Base-by-base conservation (phyloP, 495 filamentous ascomycete genomes). In the Annulohypoxylon moriforme region DNA sequence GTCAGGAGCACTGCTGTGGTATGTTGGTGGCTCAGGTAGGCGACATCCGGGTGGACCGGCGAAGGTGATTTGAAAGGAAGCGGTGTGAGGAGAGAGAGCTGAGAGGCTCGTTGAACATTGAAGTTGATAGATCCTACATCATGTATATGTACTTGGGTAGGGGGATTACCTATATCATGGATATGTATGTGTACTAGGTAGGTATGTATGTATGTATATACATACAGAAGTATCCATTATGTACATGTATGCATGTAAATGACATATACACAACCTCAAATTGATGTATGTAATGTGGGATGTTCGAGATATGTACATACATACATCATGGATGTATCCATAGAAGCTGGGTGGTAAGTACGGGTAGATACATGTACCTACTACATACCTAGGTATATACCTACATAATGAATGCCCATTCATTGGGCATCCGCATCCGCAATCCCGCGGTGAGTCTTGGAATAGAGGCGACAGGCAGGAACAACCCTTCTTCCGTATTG, bases 51-150 rank as follows among this genome's bases (percentile, higher is more conserved):
- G 36, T 55, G 27, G 44, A 27, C 36, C 64, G 64, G 64, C 40
- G 56, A 68, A 31, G 36, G 38, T 4, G 47, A 33, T 68, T 42
- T n/a, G 46, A 46, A 68, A 10, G 47, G 36, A 55, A 40, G 64
- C 64, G 64, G 64, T 68, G 64, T 53, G 57, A 44, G 56, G 44
- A 24, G 22, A 27, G 42, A 60, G 27, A 61, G 64, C 47, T 67
- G 56, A 52, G 47, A 52, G 29, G 44, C 36, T 62, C 27, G 14
- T 40, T 14, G 13, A 36, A 36, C 33, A 10, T 36, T 8, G 36
- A 27, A 62, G 18, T 36, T 38, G 53, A 57, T 36, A 10, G 22
- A 29, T 31, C 27, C 24, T 56, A 57, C 31, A 10, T 9, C 11
- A 14, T 22, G 25, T 38, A 24, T 56, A 36, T 9, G 31, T 20